A percentile compares a stretch with the other conserved stretches of the same genome.
phyloP scores from a whole-genome alignment of 305 asterid genomes.

The Fraxinus nigra region DNA sequence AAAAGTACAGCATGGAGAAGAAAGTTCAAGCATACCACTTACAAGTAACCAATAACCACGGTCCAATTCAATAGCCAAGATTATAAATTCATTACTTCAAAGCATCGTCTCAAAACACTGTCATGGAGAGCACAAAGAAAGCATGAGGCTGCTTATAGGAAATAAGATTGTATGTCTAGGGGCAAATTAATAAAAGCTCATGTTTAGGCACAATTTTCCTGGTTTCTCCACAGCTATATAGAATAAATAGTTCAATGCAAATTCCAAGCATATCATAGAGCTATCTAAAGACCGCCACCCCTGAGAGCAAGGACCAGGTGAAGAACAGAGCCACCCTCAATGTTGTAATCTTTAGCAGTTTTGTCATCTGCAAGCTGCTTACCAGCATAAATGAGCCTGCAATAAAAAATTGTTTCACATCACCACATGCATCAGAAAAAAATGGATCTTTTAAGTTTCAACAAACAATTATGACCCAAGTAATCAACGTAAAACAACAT shows the following conservation, averaged over 20 bases:
- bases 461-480: not conserved
- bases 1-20: not conserved
- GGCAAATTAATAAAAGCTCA: not conserved
- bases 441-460: not conserved
- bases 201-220: not conserved
- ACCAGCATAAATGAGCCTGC: conserved; percentile 85
- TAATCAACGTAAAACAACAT: not conserved
- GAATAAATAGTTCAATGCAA: not conserved
- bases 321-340: conserved; percentile 93
- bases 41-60: not conserved
- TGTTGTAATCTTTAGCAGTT: conserved; percentile 82
- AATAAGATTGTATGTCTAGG: not conserved
- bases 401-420: not conserved
- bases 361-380: conserved; percentile 88
- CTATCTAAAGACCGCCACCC: conserved; percentile 49
- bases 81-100: not conserved
- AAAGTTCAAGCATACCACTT: not conserved
- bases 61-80: not conserved
- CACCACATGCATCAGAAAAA: not conserved
- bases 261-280: not conserved
- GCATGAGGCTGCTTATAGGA: not conserved
- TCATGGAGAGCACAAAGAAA: not conserved
- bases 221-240: not conserved
- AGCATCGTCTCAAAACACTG: not conserved
- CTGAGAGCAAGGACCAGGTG: conserved; percentile 78